Conservation (phyloP, 306 rosid species). For the Aeschynomene evenia region DNA sequence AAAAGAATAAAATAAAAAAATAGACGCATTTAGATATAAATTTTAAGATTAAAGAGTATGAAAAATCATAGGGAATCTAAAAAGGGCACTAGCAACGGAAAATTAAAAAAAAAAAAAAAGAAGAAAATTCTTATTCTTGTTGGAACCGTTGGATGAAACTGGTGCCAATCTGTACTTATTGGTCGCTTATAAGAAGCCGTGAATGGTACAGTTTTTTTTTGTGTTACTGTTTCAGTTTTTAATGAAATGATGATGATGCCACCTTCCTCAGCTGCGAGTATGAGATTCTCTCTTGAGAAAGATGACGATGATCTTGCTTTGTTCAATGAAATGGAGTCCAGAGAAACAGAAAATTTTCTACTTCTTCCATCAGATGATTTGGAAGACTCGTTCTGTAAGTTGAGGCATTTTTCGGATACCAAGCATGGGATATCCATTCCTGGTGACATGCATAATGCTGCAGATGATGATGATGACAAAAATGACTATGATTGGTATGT, state of each 20-base stretch:
- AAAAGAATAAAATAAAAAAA: not conserved
- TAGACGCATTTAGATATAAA: slow-evolving; percentile 32
- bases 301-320: slow-evolving; percentile 71
- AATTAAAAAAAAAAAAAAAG: not conserved
- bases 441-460: slow-evolving; percentile 57
- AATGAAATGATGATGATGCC: no score
- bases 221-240: no score
- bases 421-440: slow-evolving; percentile 70
- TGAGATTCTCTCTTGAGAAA: no score
- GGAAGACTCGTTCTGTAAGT: slow-evolving; percentile 67
- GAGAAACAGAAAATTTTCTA: slow-evolving; percentile 70
- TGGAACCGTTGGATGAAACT: slow-evolving; percentile 49
- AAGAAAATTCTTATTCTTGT: not conserved
- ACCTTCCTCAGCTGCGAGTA: slow-evolving; percentile 79
- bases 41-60: not conserved
- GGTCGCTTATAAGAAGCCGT: slow-evolving; percentile 32
- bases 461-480: slow-evolving; percentile 69
- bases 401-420: slow-evolving; percentile 64
- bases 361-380: slow-evolving; percentile 70
- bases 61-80: not conserved
- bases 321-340: slow-evolving; percentile 72
- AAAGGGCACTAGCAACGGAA: slow-evolving; percentile 1
- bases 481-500: slow-evolving; percentile 84
- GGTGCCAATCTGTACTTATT: slow-evolving; percentile 48
- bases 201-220: not conserved